Base-by-base conservation (phyloP, 164 flowering plant genomes). In the Sextonia rubra region DNA sequence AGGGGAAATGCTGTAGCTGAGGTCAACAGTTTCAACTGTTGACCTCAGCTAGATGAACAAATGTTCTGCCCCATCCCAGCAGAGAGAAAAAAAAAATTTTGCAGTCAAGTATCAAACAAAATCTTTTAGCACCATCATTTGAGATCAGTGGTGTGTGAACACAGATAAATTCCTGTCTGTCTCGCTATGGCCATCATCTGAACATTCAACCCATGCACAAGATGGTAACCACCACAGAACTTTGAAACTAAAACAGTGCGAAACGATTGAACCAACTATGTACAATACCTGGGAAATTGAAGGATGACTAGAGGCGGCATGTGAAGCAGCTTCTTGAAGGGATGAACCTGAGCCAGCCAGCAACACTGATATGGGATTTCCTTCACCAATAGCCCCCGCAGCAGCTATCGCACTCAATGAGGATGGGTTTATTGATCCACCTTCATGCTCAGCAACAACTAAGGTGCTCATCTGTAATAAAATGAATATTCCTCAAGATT, bases 261-360 rank as follows among this genome's bases (percentile, higher is more conserved):
- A 20, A 37, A 62, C 3, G 24, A 25, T 14, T 20, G 60, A 62
- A 8, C 27, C 27, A 48, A 25, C 47, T 9, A 49, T 2, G 37
- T 37, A 3, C 12, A 49, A 72, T 58, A 87, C 99, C 90, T 95
- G 83, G 76, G 97, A 95, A 81, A 93, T 74, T 11, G 87, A 85
- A 76, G 98, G 91, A 75, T 86, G 93, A 62, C 82, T 81, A 0
- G 82, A 80, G 29, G 98, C 91, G 73, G 97, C 99, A 78, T 82
- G 87, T 5, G 78, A 64, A 74, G 94, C 99, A 74, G 97, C 99
- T 82, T 86, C 80, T 48, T 86, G 85, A 49, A 94, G 86, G 47
- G 92, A 85, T 75, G 91, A 78, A 72, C 98, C 97, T 1, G 93
- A 86, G 2, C 98, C 98, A 62, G 97, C 94, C 78, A 94, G 79